Conservation (phyloP, 495 filamentous ascomycete genomes). For the Tetracladium setigerum region DNA sequence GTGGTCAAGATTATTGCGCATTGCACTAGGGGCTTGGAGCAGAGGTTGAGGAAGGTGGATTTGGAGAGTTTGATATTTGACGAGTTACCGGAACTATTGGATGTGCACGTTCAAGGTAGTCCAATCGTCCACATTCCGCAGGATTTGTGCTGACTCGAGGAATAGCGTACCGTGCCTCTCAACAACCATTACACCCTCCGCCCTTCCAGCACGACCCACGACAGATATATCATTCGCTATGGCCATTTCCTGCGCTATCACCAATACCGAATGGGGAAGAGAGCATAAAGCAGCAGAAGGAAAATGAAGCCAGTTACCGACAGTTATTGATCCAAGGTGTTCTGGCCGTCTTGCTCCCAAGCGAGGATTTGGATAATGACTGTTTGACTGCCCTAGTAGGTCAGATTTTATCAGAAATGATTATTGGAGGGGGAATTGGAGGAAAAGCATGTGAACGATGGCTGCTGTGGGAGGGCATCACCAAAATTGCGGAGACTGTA, state of each 20-base stretch:
- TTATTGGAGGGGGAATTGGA: slow-evolving; percentile 69
- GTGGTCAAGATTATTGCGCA: slow-evolving; percentile 84
- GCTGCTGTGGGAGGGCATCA: slow-evolving; percentile 76
- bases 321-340: slow-evolving; percentile 72
- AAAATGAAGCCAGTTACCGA: slow-evolving; percentile 75
- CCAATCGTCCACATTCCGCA: background rate
- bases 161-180: slow-evolving; percentile 48
- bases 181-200: slow-evolving; percentile 42
- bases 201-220: slow-evolving; percentile 51
- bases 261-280: slow-evolving; percentile 55
- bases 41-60: slow-evolving; percentile 74
- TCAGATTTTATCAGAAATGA: slow-evolving; percentile 79
- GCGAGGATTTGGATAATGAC: slow-evolving; percentile 82
- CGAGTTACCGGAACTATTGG: slow-evolving; percentile 76
- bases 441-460: slow-evolving; percentile 75
- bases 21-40: slow-evolving; percentile 78
- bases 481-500: slow-evolving; percentile 46
- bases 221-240: slow-evolving; percentile 74
- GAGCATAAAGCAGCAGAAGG: slow-evolving; percentile 49
- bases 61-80: slow-evolving; percentile 77
- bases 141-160: background rate
- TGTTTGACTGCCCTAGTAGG: slow-evolving; percentile 74
- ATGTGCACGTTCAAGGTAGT: slow-evolving; percentile 74
- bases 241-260: slow-evolving; percentile 70
- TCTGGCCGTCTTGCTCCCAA: slow-evolving; percentile 77